phyloP scores from a whole-genome alignment of 2,329 filamentous ascomycete species.

The Macrophomina phaseolina region DNA sequence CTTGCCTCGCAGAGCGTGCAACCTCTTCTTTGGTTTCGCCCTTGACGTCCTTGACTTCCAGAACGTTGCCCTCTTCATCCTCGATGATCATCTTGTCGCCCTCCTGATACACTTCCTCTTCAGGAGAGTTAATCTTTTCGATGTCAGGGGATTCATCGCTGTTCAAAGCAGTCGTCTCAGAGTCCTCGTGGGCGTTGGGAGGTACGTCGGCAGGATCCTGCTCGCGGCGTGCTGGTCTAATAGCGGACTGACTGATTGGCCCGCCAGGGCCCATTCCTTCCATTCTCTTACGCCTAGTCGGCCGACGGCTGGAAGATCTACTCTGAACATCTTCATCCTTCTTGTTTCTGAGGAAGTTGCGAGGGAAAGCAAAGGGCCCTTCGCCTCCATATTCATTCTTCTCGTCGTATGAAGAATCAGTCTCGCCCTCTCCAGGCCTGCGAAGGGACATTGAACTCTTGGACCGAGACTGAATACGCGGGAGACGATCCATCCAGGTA shows the following conservation, averaged over 20 bases:
- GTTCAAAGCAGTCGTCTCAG: conserved; percentile 51
- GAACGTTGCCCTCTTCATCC: conserved; percentile 83
- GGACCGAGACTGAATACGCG: conserved; percentile 80
- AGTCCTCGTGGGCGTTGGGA: conserved; percentile 50
- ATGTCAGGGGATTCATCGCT: conserved; percentile 47
- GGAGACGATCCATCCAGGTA: conserved; percentile 93
- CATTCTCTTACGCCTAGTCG: conserved; percentile 67
- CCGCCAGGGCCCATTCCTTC: conserved; percentile 80
- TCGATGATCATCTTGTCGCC: conserved; percentile 81
- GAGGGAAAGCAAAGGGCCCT: conserved; percentile 72
- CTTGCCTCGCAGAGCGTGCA: conserved; percentile 63
- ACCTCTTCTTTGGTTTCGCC: conserved; percentile 61
- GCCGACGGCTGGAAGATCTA: conserved; percentile 60
- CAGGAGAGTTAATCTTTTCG: conserved; percentile 41
- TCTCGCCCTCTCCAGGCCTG: conserved; percentile 65
- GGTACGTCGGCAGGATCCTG: conserved; percentile 35
- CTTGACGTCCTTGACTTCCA: conserved; percentile 59
- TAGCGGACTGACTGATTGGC: conserved; percentile 87
- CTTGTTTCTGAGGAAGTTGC: conserved; percentile 80
- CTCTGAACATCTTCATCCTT: conserved; percentile 73
- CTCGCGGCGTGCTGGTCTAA: conserved; percentile 63
- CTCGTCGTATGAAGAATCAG: conserved; percentile 63
- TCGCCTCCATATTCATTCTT: conserved; percentile 69
- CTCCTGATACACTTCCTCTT: conserved; percentile 78
- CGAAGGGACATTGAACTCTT: conserved; percentile 76